Evolutionary conservation across 2,329 filamentous ascomycete genomes (phyloP), one percentile per base, ranked within the genome.

Genomic region (Incumbomyces lentus): DNA sequence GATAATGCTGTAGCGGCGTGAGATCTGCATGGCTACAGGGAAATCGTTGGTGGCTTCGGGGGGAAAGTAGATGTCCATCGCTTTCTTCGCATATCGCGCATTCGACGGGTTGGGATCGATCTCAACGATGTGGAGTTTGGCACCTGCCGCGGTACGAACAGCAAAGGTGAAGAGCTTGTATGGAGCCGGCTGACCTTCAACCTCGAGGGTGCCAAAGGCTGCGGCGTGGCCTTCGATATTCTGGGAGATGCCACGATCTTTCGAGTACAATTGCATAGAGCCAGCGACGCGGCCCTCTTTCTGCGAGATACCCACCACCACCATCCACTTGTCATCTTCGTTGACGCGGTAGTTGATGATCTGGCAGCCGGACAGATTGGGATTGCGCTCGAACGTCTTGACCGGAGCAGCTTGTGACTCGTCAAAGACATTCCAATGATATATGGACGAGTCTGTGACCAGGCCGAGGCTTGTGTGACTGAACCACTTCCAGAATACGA

Each of bases 271-370:
- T 69, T 98, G 93, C 84, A 98, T 92, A 53, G 86, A 86, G 56
- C 92, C 92, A 35, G 93, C 89, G 35, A 98, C 89, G 51, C 92
- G 86, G 48, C 89, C 90, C 64, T 89, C 82, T 62, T 93, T 85
- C 64, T 89, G 86, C 49, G 89, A 89, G 59, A 98, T 98, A 60
- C 92, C 92, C 49, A 98, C 88, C 47, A 95, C 82, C 26, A 93
- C 89, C 82, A 94, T 94, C 92, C 92, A 98, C 69, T 95, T 95
- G 64, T 88, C 87, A 55, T 98, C 90, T 55, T 82, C 80, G 67
- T 90, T 95, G 58, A 93, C 86, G 58, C 90, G 87, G 71, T 98
- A 98, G 73, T 96, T 98, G 78, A 98, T 98, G 68, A 98, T 98
- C 79, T 98, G 92, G 69, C 87, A 93, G 55, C 84, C 84, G 59